A percentile compares a stretch with the other conserved stretches of the same genome.
Conservation (phyloP, 805 yeast species). For the Saturnispora mendoncae region DNA sequence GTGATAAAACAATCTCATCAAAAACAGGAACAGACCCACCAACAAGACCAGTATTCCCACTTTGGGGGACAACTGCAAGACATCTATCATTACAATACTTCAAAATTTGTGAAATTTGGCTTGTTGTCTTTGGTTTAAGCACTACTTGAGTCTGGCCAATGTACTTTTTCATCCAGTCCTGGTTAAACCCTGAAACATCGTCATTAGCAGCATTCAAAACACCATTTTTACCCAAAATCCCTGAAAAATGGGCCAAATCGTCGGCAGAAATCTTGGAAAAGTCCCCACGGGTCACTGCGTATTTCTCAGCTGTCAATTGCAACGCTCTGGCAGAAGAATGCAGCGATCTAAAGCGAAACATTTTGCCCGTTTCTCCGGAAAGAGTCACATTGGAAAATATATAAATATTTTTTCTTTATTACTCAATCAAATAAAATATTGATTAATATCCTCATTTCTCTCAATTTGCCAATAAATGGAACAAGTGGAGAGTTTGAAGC, state of each 20-base stretch:
- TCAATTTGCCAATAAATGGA: conserved; percentile 1
- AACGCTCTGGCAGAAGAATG: conserved; percentile 3
- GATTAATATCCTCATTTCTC: no score
- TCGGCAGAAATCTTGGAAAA: conserved; percentile 33
- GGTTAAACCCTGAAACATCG: conserved; percentile 66
- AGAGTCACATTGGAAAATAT: conserved; percentile 7
- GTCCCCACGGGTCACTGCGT: conserved; percentile 12
- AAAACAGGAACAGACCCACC: conserved; percentile 92
- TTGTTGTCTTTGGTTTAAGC: conserved; percentile 71
- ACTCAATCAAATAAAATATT: no score
- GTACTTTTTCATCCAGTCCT: conserved; percentile 92
- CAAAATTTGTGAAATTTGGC: conserved; percentile 68
- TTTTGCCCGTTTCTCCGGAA: conserved; percentile 9
- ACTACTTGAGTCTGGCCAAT: conserved; percentile 78
- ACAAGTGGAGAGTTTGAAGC: conserved; percentile 31
- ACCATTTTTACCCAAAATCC: conserved; percentile 45
- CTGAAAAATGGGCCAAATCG: conserved; percentile 54
- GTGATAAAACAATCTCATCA: conserved; percentile 75
- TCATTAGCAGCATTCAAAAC: conserved; percentile 43
- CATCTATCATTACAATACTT: conserved; percentile 70
- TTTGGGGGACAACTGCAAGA: conserved; percentile 89
- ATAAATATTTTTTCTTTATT: neutral
- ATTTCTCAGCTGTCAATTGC: conserved; percentile 13
- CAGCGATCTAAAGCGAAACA: conserved; percentile 4
- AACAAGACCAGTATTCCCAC: conserved; percentile 94